Conservation (phyloP, 192 early-diverging fungal genomes). For the Tieghemiomyces parasiticus region DNA sequence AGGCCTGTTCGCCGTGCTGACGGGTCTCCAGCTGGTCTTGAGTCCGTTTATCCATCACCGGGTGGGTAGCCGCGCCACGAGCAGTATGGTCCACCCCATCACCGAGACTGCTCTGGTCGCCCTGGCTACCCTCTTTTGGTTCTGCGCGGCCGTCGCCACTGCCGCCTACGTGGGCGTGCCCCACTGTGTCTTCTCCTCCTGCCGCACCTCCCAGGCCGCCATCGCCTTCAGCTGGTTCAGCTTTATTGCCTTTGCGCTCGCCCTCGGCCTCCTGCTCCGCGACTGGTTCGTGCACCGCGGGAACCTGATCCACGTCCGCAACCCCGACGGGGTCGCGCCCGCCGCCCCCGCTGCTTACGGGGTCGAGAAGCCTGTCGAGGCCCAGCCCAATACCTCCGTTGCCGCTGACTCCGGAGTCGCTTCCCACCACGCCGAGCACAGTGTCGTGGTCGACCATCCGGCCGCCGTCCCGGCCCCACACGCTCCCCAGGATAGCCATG, state of each 20-base stretch:
- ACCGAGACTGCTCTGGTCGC: not conserved
- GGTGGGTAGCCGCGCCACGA: not conserved
- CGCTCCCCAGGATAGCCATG: no score
- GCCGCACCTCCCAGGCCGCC: conserved; percentile 7
- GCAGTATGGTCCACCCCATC: not conserved
- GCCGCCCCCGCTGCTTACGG: not conserved
- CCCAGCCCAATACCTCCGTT: no score
- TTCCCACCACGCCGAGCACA: no score
- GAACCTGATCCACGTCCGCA: not conserved
- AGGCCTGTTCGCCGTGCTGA: not conserved
- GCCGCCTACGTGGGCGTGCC: not conserved
- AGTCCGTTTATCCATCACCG: not conserved
- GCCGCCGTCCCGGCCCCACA: no score
- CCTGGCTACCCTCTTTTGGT: conserved; percentile 2
- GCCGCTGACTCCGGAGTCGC: no score
- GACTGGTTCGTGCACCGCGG: not conserved
- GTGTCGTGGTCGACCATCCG: no score
- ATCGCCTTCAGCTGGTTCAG: conserved; percentile 10
- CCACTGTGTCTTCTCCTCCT: not conserved
- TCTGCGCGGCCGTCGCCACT: conserved; percentile 7
- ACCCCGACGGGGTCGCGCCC: not conserved
- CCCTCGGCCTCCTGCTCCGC: not conserved
- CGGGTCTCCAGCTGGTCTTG: not conserved
- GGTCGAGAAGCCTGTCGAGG: not conserved
- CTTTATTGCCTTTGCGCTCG: not conserved